Base-by-base conservation (phyloP, 768 basidiomycete genomes). In the Boletus pseudopeckii region DNA sequence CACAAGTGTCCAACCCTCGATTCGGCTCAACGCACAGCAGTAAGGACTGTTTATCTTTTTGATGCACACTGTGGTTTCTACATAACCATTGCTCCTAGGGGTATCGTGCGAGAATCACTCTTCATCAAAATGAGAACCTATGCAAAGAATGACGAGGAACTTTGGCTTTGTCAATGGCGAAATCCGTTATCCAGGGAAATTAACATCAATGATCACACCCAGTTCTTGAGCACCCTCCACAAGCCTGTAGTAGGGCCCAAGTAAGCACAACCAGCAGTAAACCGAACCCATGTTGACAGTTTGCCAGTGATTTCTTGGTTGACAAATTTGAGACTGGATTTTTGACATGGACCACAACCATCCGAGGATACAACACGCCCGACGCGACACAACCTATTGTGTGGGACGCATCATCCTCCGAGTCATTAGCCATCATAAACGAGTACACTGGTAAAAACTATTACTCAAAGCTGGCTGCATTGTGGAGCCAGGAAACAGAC, bases 401-500 rank as follows among this genome's bases (percentile, higher is more conserved):
- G 1, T 88, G 88, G 82, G 85, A 90, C 40, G 26, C 63, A 4
- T 69, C 66, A 5, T 87, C 86, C 1, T 67, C 72, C 40, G 70
- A 78, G 9, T 73, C 72, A 28, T 69, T 93, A 10, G 64, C 76
- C 22, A 78, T 80, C 14, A 79, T 93, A 55, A 68, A 70, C 34
- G 71, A 76, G 34, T 64, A 74, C 11, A 70, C 84, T 18, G 61
- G 64, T n/a, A 72, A 72, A 45, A 76, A 76, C 2, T 92, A 86
- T 73, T 85, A 88, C 63, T 62, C 73, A 24, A 78, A 82, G 56
- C 69, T 94, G 17, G 75, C 80, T 22, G 66, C 72, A 11, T 75
- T 90, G 10, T 93, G 90, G 84, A 78, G 85, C 30, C 91, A 95
- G 71, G 93, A 96, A 70, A 88, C 88, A 24, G 80, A 77, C 52